Evolutionary conservation across 371 early-diverging fungal species (phyloP).

Genomic region (Apophysomyces elegans): DNA sequence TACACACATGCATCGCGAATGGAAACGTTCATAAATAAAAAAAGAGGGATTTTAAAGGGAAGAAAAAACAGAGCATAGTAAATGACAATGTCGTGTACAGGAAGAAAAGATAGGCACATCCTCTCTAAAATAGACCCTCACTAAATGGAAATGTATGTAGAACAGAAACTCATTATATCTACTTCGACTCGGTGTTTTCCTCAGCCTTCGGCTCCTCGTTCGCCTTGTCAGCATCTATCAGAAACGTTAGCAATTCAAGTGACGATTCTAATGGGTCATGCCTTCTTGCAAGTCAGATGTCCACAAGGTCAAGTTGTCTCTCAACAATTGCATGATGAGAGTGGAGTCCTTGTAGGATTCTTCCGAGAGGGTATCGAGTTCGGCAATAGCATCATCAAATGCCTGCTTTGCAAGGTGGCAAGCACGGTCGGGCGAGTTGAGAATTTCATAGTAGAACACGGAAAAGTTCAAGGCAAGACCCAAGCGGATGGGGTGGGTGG

Average conservation of each 20-base stretch:
- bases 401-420: slow-evolving; percentile 99
- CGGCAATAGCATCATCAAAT: slow-evolving; percentile 99
- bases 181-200: slow-evolving; percentile 50
- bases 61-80: slow-evolving; percentile 8
- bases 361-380: slow-evolving; percentile 98
- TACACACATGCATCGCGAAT: background rate
- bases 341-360: slow-evolving; percentile 99
- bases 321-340: slow-evolving; percentile 99
- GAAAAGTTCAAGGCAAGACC: slow-evolving; percentile 99
- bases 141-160: slow-evolving; percentile 11
- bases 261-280: slow-evolving; percentile 10
- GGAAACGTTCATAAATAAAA: slow-evolving; percentile 8
- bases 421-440: slow-evolving; percentile 98
- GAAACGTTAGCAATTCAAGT: too few relatives aligned
- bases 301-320: slow-evolving; percentile 99
- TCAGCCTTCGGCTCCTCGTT: slow-evolving; percentile 39
- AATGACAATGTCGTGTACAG: slow-evolving; percentile 12
- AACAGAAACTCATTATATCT: slow-evolving; percentile 19
- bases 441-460: slow-evolving; percentile 99
- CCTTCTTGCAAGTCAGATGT: slow-evolving; percentile 96
- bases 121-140: slow-evolving; percentile 10
- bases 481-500: slow-evolving; percentile 99
- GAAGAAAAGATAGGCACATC: slow-evolving; percentile 9
- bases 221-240: slow-evolving; percentile 33
- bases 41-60: slow-evolving; percentile 9